Percentiles rank a stretch among this genome's conserved stretches.
These are phyloP conservation scores for Alternaria infectoria DNA, from an alignment of 2,329 filamentous ascomycete species.

Conservation along the genomic window DNA sequence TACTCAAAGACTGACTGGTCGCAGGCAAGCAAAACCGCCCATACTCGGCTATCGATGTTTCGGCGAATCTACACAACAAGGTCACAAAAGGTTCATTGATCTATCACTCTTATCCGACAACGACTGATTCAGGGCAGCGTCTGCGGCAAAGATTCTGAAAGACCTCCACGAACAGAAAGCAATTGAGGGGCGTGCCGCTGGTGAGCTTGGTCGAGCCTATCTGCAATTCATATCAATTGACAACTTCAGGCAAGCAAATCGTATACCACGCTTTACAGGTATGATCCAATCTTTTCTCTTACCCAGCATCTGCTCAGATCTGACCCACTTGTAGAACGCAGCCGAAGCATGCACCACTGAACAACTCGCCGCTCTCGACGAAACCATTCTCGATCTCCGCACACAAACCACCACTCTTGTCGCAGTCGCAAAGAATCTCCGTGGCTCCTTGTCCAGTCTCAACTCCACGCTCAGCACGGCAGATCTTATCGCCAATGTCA, in stretches of 20 bases:
- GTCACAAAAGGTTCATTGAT: slow-evolving; percentile 59
- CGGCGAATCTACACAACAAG: slow-evolving; percentile 66
- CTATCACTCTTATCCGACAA: neutral
- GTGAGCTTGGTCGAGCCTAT: slow-evolving; percentile 38
- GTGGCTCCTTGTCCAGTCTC: slow-evolving; percentile 54
- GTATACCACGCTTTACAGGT: slow-evolving; percentile 65
- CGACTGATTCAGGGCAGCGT: slow-evolving; percentile 50
- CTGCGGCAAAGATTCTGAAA: slow-evolving; percentile 66
- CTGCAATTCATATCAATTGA: neutral
- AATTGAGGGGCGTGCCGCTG: slow-evolving; percentile 64
- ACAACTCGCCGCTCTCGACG: slow-evolving; percentile 57
- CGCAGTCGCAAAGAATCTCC: slow-evolving; percentile 57
- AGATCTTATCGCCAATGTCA: slow-evolving; percentile 56
- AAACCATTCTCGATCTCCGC: slow-evolving; percentile 56
- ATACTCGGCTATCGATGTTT: slow-evolving; percentile 65
- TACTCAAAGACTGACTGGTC: slow-evolving; percentile 4
- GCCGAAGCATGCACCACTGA: slow-evolving; percentile 56
- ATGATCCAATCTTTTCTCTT: neutral
- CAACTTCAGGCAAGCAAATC: slow-evolving; percentile 61
- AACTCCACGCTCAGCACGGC: slow-evolving; percentile 58
- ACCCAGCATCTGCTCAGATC: neutral
- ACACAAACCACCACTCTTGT: slow-evolving; percentile 54
- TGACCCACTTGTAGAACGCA: slow-evolving; percentile 51
- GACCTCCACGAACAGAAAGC: slow-evolving; percentile 66
- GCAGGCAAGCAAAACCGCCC: slow-evolving; percentile 61